Evolutionary conservation across 331 rosid species (phyloP), one percentile per base, ranked within the genome.

Genomic region (Pyracantha coccinea): DNA sequence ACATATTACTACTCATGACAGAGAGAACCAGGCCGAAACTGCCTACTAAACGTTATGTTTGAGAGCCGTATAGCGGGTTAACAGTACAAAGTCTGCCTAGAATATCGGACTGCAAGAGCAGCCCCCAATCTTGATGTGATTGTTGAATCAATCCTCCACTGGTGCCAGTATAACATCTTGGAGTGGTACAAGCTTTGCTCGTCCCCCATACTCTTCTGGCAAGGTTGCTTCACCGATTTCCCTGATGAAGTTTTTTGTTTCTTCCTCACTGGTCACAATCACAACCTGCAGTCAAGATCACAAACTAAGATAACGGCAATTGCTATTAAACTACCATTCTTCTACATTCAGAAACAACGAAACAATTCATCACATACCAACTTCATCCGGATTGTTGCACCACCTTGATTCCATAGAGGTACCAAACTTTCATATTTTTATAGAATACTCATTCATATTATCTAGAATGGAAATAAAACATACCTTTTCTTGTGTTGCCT

Each of bases 161-260:
- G 86, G 73, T 31, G 76, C 57, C 64, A 82, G 69, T 66, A 62
- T 69, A 79, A 79, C 89, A 72, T 92, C 92, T 85, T 92, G 96
- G 19, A 95, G 11, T 8, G 88, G 74, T 64, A 73, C 78, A 72
- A 78, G 81, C 85, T 86, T 89, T 79, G 96, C 91, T 81, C 38
- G 77, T 73, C 99, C 99, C 12, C 99, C 98, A 68, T 92, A 90
- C 72, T 84, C 92, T 81, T 75, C 88, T n/a, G 99, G 98, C 78
- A 95, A 75, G 70, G 67, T 74, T 15, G 92, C 97, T 85, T 88
- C 98, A 11, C 99, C 98, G 24, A 92, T 80, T 71, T 88, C 90
- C 74, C 73, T 72, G 47, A 88, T 31, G 62, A 95, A 86, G 57
- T 69, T 71, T 31, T 47, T 78, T 62, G 44, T 81, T 78, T 90